Evolutionary conservation across 768 basidiomycete species (phyloP).

Genomic region (Leccinum rimulosum): DNA sequence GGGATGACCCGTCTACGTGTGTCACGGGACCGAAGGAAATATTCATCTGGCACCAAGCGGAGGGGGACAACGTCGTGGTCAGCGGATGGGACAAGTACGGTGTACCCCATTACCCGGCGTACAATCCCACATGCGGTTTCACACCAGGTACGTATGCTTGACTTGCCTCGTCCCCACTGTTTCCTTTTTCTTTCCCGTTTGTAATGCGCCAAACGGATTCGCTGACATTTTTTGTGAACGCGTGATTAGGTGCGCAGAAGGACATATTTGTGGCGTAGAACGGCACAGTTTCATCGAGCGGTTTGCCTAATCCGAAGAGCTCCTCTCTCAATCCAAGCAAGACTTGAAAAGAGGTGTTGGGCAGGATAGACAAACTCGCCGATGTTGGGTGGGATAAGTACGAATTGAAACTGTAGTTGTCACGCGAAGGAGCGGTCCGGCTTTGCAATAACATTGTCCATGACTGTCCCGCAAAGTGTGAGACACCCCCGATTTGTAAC

Average conservation of each 20-base stretch:
- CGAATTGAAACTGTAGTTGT: slow-evolving; percentile 38
- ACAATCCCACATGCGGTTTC: slow-evolving; percentile 18
- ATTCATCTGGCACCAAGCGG: not conserved
- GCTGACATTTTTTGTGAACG: not conserved
- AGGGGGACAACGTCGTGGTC: slow-evolving; percentile 9
- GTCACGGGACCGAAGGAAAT: slow-evolving; percentile 10
- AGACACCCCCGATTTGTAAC: too few species aligned
- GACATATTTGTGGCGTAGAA: slow-evolving; percentile 14
- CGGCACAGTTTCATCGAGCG: too few species aligned
- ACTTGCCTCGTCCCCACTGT: too few species aligned
- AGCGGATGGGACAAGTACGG: slow-evolving; percentile 3
- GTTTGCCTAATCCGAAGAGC: too few species aligned
- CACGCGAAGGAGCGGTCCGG: too few species aligned
- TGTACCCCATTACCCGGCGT: not conserved
- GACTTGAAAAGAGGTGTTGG: slow-evolving; percentile 72
- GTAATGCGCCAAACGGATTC: not conserved
- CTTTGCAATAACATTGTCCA: too few species aligned
- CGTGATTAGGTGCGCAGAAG: slow-evolving; percentile 11
- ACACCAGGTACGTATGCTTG: slow-evolving; percentile 5
- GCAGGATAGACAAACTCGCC: slow-evolving; percentile 75
- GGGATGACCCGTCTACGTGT: slow-evolving; percentile 2
- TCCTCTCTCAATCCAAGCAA: slow-evolving; percentile 22
- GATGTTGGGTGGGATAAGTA: slow-evolving; percentile 88
- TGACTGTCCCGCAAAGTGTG: too few species aligned
- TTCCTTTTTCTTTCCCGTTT: not conserved